Percentiles rank a stretch among this genome's conserved stretches.
These are phyloP conservation scores for Akanthomyces dipterigenus DNA, from an alignment of 2,329 filamentous ascomycete species.

Conservation along the genomic window DNA sequence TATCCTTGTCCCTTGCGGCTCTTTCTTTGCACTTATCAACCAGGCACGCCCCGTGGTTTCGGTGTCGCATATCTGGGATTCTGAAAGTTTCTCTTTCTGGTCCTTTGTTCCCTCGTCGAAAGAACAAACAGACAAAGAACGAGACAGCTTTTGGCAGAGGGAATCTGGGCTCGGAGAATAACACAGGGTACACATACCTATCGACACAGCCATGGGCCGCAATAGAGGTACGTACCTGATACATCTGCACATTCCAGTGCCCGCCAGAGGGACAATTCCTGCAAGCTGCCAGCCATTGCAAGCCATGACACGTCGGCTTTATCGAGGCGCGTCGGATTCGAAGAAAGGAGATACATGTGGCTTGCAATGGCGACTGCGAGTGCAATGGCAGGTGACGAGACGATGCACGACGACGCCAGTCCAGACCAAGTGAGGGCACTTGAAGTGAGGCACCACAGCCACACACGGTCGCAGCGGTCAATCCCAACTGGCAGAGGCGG, in stretches of 20 bases:
- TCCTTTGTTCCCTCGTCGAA: neutral
- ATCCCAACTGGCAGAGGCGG: too few relatives aligned
- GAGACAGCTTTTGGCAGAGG: neutral
- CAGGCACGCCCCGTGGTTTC: neutral
- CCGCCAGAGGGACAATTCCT: neutral
- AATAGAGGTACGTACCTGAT: constrained; percentile 13
- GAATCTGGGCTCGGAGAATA: neutral
- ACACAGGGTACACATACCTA: constrained; percentile 1
- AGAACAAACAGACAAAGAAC: neutral
- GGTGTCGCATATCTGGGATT: neutral
- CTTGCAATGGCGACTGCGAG: neutral
- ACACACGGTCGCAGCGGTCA: too few relatives aligned
- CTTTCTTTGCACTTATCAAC: neutral
- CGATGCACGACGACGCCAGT: too few relatives aligned
- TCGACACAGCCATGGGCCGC: constrained; percentile 11
- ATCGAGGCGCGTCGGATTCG: too few relatives aligned
- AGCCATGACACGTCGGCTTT: neutral
- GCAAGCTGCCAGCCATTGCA: neutral
- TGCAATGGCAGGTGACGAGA: neutral
- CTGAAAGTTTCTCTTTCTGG: neutral
- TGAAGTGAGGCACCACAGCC: too few relatives aligned
- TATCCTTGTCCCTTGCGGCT: constrained; percentile 4
- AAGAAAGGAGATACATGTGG: too few relatives aligned
- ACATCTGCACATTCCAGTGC: constrained; percentile 11
- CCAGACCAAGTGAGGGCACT: too few relatives aligned